Evolutionary conservation across 257 asterid genomes (phyloP).

Genomic region (Nicotiana sylvestris): DNA sequence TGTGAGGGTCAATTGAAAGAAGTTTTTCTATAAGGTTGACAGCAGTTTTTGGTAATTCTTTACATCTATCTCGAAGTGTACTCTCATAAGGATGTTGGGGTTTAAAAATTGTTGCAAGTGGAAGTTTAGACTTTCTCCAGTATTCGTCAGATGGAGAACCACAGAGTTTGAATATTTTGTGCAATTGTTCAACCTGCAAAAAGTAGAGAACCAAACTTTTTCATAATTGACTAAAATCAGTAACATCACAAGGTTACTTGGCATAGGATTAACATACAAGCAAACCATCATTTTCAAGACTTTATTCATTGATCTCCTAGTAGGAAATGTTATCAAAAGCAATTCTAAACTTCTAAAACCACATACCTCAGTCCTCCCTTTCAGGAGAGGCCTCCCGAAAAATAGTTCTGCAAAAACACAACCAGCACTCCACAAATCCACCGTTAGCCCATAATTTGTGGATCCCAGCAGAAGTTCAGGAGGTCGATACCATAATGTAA

Average conservation of each 20-base stretch:
- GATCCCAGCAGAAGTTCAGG: constrained; percentile 94
- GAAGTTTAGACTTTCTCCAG: constrained; percentile 67
- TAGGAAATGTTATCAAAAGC: neutral
- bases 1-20: constrained; percentile 65
- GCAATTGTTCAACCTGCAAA: constrained; percentile 87
- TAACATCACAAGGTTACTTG: no score
- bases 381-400: constrained; percentile 78
- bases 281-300: neutral
- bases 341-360: neutral
- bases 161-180: constrained; percentile 79
- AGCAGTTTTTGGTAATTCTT: constrained; percentile 69
- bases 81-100: constrained; percentile 84
- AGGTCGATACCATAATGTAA: constrained; percentile 95
- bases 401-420: constrained; percentile 93
- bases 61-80: constrained; percentile 70
- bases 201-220: neutral
- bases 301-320: neutral
- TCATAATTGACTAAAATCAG: neutral
- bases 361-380: constrained; percentile 89
- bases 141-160: constrained; percentile 87
- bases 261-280: neutral
- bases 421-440: constrained; percentile 96
- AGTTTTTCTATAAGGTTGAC: constrained; percentile 61
- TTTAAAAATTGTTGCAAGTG: constrained; percentile 80
- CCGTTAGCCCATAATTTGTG: constrained; percentile 60